Evolutionary conservation across 2,329 filamentous ascomycete genomes (phyloP).

Genomic region (Epichloe scottii): DNA sequence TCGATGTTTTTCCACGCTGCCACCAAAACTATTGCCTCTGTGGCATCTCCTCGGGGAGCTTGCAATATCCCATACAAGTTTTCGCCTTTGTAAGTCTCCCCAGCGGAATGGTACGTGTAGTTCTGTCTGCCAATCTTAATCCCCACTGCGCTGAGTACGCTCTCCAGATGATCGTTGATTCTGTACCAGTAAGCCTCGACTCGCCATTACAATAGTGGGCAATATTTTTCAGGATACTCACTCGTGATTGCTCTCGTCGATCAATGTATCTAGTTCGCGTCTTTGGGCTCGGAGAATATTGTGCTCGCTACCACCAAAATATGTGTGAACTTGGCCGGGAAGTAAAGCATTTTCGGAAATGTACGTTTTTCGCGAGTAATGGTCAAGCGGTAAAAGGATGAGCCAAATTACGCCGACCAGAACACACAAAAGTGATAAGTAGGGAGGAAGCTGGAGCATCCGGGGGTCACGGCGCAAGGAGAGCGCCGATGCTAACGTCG

Average conservation of each 20-base stretch:
- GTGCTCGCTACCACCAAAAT: slow-evolving; percentile 93
- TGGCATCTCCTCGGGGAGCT: slow-evolving; percentile 88
- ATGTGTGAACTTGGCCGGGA: slow-evolving; percentile 93
- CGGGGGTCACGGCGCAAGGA: slow-evolving; percentile 69
- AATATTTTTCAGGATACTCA: slow-evolving; percentile 19
- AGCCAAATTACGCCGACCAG: slow-evolving; percentile 81
- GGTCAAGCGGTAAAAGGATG: slow-evolving; percentile 74
- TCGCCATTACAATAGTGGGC: not conserved
- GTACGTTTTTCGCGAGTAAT: slow-evolving; percentile 86
- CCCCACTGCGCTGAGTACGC: slow-evolving; percentile 64
- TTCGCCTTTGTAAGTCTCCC: slow-evolving; percentile 62
- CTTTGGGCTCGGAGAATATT: slow-evolving; percentile 85
- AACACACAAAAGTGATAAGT: slow-evolving; percentile 76
- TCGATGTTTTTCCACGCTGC: slow-evolving; percentile 79
- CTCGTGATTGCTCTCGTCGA: slow-evolving; percentile 39
- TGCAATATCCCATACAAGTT: slow-evolving; percentile 92
- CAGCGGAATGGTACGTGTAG: slow-evolving; percentile 73
- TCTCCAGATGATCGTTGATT: slow-evolving; percentile 58
- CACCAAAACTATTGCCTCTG: slow-evolving; percentile 88
- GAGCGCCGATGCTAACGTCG: slow-evolving; percentile 41
- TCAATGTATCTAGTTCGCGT: slow-evolving; percentile 62
- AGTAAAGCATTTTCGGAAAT: slow-evolving; percentile 95
- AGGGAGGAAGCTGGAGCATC: slow-evolving; percentile 72
- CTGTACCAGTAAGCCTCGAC: slow-evolving; percentile 18
- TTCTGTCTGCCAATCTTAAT: slow-evolving; percentile 81